These are phyloP conservation scores for Echinosophora koreensis DNA, from an alignment of 306 rosid genomes.

Conservation along the genomic window DNA sequence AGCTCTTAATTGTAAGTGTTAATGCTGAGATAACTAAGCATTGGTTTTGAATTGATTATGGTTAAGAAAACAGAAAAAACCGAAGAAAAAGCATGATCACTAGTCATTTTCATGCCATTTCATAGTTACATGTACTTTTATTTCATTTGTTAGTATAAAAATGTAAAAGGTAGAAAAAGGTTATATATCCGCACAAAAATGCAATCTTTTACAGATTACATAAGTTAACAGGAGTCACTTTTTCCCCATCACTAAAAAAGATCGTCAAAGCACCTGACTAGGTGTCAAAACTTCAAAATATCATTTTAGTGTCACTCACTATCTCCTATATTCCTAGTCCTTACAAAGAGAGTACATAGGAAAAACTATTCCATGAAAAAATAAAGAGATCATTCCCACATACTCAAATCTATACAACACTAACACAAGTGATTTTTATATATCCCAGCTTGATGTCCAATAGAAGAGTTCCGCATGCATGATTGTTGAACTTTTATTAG, in stretches of 20 bases:
- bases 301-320: background rate
- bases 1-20: background rate
- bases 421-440: background rate
- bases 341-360: background rate
- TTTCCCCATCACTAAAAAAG: too few relatives aligned
- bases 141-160: conserved; percentile 6
- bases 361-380: background rate
- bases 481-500: background rate
- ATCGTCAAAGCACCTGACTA: background rate
- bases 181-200: background rate
- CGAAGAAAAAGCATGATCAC: conserved; percentile 15
- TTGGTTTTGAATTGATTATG: background rate
- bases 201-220: background rate
- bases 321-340: background rate
- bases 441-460: conserved; percentile 18
- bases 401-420: background rate
- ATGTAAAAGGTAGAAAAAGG: background rate
- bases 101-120: conserved; percentile 31
- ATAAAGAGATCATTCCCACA: background rate
- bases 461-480: conserved; percentile 35
- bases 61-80: background rate
- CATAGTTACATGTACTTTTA: background rate
- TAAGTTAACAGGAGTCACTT: background rate
- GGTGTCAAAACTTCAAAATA: conserved; percentile 21
- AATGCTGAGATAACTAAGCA: conserved; percentile 1